Percentiles rank a stretch among this genome's conserved stretches.
Evolutionary conservation across 257 asterid species (phyloP).

Genomic region (Nyctanthes arbortristis): DNA sequence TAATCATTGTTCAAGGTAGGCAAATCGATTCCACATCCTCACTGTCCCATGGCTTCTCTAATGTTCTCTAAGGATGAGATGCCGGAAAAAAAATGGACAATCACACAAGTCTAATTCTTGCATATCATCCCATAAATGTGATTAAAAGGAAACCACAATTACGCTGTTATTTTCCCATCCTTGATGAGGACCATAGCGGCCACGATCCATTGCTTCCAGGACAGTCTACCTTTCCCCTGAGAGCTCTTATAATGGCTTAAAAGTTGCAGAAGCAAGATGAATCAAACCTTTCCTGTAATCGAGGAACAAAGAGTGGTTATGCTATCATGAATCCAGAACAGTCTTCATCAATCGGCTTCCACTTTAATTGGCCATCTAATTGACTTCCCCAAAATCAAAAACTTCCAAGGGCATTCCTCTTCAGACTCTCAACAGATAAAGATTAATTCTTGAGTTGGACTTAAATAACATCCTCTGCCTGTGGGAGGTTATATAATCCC

Average conservation of each 20-base stretch:
- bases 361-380: constrained; percentile 29
- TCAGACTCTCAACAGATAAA: constrained; percentile 33
- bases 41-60: constrained; percentile 95
- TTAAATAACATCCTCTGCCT: constrained; percentile 29
- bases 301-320: constrained; percentile 67
- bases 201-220: constrained; percentile 81
- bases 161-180: constrained; percentile 99
- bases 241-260: constrained; percentile 55
- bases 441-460: constrained; percentile 29
- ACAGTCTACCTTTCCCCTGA: constrained; percentile 51
- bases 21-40: constrained; percentile 98
- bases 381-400: constrained; percentile 50
- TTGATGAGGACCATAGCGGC: constrained; percentile 96
- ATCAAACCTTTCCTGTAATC: constrained; percentile 76
- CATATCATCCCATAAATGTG: constrained; percentile 93
- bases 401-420: constrained; percentile 38
- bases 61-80: constrained; percentile 85
- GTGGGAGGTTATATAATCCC: constrained; percentile 22
- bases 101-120: constrained; percentile 88
- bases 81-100: constrained; percentile 73
- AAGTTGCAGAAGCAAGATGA: constrained; percentile 67
- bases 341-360: constrained; percentile 47
- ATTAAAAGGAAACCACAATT: constrained; percentile 99
- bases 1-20: constrained; percentile 80
- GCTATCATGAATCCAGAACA: constrained; percentile 46